phyloP scores from a whole-genome alignment of 2,329 filamentous ascomycete species.

The Venturia pyrina region DNA sequence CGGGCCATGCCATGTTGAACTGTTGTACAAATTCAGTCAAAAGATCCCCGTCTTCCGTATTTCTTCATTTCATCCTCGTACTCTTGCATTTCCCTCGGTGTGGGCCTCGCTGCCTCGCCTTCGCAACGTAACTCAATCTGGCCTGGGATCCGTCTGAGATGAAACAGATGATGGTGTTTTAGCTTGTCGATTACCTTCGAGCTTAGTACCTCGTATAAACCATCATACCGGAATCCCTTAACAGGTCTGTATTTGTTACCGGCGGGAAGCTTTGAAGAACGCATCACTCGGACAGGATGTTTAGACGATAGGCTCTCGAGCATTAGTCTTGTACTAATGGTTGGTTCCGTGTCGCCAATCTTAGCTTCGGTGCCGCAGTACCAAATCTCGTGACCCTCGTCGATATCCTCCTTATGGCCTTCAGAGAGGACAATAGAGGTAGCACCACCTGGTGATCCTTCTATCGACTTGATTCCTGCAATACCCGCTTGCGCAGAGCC shows the following conservation, averaged over 20 bases:
- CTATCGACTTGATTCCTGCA: slow-evolving; percentile 28
- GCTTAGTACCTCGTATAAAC: slow-evolving; percentile 39
- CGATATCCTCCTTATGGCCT: slow-evolving; percentile 28
- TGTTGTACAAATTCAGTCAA: neutral
- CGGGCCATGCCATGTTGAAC: neutral
- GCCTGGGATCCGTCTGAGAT: slow-evolving; percentile 30
- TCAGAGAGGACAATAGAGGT: slow-evolving; percentile 45
- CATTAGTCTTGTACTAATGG: slow-evolving; percentile 32
- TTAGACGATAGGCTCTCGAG: slow-evolving; percentile 29
- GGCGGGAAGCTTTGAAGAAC: slow-evolving; percentile 29
- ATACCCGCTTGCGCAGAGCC: slow-evolving; percentile 42
- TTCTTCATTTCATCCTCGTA: slow-evolving; percentile 10
- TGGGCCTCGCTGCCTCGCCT: slow-evolving; percentile 33
- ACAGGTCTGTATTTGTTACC: slow-evolving; percentile 34
- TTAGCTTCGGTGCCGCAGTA: slow-evolving; percentile 42
- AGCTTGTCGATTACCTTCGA: slow-evolving; percentile 29
- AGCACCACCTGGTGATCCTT: slow-evolving; percentile 29
- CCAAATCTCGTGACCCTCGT: slow-evolving; percentile 38
- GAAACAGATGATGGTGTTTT: slow-evolving; percentile 39
- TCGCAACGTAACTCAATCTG: slow-evolving; percentile 39
- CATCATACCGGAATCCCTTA: slow-evolving; percentile 47
- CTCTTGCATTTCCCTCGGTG: slow-evolving; percentile 26
- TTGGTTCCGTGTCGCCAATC: slow-evolving; percentile 21
- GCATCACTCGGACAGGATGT: slow-evolving; percentile 41
- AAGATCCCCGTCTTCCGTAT: neutral